Percentiles rank a stretch among this genome's conserved stretches.
Evolutionary conservation across 352 stramenopile genomes (phyloP).

Genomic region (Pythium periplocum): DNA sequence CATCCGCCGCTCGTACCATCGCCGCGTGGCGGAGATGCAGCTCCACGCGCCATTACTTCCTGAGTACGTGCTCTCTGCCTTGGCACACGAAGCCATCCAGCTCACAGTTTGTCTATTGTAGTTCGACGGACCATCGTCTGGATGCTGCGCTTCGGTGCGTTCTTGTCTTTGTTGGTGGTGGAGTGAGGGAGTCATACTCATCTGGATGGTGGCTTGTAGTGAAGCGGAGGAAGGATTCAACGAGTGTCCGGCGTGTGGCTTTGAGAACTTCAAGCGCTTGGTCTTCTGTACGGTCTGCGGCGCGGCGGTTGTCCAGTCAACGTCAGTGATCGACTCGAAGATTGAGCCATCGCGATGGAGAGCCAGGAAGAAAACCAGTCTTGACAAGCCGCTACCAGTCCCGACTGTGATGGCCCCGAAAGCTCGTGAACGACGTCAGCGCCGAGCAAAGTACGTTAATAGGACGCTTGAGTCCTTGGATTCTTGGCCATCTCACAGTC

Average conservation of each 20-base stretch:
- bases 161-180: neutral
- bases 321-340: neutral
- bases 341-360: conserved; percentile 5
- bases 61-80: conserved; percentile 11
- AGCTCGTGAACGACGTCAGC: neutral
- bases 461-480: neutral
- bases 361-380: conserved; percentile 15
- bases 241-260: conserved; percentile 26
- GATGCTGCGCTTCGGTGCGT: conserved; percentile 24
- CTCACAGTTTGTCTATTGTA: neutral
- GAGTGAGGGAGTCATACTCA: too few relatives aligned
- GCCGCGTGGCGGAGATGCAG: conserved; percentile 9
- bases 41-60: conserved; percentile 19
- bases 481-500: neutral
- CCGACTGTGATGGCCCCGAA: neutral
- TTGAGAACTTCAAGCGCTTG: conserved; percentile 40
- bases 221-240: conserved; percentile 36
- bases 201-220: conserved; percentile 5
- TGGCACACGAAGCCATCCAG: neutral
- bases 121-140: conserved; percentile 22
- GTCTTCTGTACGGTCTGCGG: conserved; percentile 37
- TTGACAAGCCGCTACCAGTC: neutral
- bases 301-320: conserved; percentile 12
- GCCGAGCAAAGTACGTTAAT: neutral
- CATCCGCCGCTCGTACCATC: conserved; percentile 5